phyloP scores from a whole-genome alignment of 345 rosid species.

The Melaleuca alternifolia region DNA sequence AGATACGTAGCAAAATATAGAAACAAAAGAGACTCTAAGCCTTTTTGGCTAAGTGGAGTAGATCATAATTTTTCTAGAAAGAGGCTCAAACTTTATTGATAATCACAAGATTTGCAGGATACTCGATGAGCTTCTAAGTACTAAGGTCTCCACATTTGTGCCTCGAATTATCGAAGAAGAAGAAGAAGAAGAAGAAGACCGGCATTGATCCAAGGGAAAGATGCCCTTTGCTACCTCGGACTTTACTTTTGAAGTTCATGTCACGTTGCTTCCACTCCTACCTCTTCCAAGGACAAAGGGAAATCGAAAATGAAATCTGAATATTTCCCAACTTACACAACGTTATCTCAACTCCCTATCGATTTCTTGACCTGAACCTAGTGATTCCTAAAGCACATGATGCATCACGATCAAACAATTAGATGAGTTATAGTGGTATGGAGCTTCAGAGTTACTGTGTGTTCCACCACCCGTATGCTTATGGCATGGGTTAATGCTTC shows the following conservation, averaged over 20 bases:
- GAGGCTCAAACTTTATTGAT: rapidly evolving
- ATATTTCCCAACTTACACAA: neutral
- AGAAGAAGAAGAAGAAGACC: neutral
- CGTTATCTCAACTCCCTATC: neutral
- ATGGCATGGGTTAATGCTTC: rapidly evolving
- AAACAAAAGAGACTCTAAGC: too few species aligned
- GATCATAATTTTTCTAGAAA: rapidly evolving
- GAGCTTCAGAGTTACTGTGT: neutral
- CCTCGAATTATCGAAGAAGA: neutral
- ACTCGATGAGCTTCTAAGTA: rapidly evolving
- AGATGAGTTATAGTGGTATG: neutral
- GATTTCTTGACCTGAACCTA: neutral
- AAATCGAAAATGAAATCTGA: rapidly evolving
- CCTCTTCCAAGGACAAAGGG: neutral
- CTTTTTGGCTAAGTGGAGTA: too few species aligned
- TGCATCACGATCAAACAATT: too few species aligned
- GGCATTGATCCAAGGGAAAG: neutral
- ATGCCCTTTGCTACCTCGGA: rapidly evolving
- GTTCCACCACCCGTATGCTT: too few species aligned
- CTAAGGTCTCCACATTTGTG: neutral
- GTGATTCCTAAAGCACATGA: neutral
- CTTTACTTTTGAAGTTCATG: neutral
- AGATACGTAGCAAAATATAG: too few species aligned
- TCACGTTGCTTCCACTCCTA: neutral
- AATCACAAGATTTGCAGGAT: rapidly evolving